Conservation (phyloP, 176 grass and related monocot species). For the Pharus latifolius region DNA sequence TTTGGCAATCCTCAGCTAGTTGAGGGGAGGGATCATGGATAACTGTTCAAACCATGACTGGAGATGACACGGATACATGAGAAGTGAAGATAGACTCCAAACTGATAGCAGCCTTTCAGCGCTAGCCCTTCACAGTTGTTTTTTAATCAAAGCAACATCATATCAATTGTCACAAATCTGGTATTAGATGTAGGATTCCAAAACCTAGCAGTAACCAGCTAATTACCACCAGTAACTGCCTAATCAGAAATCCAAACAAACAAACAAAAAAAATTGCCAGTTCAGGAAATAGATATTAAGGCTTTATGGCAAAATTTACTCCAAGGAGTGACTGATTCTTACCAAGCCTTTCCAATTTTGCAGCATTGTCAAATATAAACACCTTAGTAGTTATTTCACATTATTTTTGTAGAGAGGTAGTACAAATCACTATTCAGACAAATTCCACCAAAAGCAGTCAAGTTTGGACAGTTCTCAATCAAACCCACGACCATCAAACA, state of each 20-base stretch:
- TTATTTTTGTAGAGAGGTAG: not conserved
- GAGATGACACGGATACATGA: not conserved
- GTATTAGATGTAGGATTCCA: not conserved
- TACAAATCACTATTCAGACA: not conserved
- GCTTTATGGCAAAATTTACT: not conserved
- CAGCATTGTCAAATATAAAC: not conserved
- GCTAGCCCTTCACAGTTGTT: too few species aligned
- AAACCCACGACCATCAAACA: not conserved
- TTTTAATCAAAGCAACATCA: not conserved
- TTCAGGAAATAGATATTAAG: not conserved
- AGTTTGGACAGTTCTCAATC: not conserved
- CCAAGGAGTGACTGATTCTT: not conserved
- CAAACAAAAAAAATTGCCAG: not conserved
- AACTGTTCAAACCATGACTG: too few species aligned
- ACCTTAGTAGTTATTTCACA: not conserved
- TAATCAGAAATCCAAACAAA: not conserved
- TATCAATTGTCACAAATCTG: not conserved
- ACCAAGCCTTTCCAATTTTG: not conserved
- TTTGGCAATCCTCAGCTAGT: too few species aligned
- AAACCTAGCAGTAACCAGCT: not conserved
- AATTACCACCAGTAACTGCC: conserved; percentile 1
- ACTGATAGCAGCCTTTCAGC: not conserved
- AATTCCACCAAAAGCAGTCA: not conserved
- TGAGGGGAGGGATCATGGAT: too few species aligned
- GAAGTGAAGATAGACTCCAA: not conserved